These are phyloP conservation scores for Collybia nuda DNA, from an alignment of 768 basidiomycete species.

Conservation along the genomic window DNA sequence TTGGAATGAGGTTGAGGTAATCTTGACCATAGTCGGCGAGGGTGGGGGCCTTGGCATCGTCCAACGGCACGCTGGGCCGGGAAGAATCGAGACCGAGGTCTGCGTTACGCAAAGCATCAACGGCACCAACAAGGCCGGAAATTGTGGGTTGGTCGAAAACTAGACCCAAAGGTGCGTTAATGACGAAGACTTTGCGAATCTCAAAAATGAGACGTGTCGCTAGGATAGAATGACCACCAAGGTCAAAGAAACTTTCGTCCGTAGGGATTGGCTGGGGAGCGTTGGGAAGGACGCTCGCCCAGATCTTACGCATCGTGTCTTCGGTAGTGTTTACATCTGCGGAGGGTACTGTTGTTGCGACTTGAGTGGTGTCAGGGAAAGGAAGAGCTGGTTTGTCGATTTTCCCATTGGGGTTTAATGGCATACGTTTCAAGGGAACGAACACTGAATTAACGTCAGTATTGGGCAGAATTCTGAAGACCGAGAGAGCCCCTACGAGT, in stretches of 20 bases:
- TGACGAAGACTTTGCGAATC: constrained; percentile 87
- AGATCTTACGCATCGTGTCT: constrained; percentile 79
- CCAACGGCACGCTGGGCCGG: background rate
- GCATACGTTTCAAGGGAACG: constrained; percentile 93
- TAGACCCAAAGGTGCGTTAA: constrained; percentile 88
- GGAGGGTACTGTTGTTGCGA: constrained; percentile 37
- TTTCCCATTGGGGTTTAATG: constrained; percentile 98
- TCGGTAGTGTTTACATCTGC: constrained; percentile 65
- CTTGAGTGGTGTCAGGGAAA: constrained; percentile 93
- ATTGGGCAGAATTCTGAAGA: constrained; percentile 2
- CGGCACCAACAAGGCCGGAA: constrained; percentile 65
- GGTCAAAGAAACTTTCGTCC: constrained; percentile 96
- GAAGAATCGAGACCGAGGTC: constrained; percentile 62
- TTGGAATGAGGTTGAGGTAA: constrained; percentile 57
- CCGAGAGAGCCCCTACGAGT: constrained; percentile 54
- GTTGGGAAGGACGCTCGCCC: constrained; percentile 78
- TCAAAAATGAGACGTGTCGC: constrained; percentile 97
- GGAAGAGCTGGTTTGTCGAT: constrained; percentile 98
- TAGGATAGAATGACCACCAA: constrained; percentile 97
- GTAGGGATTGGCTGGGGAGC: constrained; percentile 76
- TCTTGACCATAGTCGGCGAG: constrained; percentile 80
- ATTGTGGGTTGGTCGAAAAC: constrained; percentile 93
- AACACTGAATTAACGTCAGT: constrained; percentile 61
- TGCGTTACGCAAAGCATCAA: constrained; percentile 73
- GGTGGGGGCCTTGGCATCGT: constrained; percentile 18